These are phyloP conservation scores for Trichothecium sympodiale DNA, from an alignment of 2,329 filamentous ascomycete species.

Conservation along the genomic window DNA sequence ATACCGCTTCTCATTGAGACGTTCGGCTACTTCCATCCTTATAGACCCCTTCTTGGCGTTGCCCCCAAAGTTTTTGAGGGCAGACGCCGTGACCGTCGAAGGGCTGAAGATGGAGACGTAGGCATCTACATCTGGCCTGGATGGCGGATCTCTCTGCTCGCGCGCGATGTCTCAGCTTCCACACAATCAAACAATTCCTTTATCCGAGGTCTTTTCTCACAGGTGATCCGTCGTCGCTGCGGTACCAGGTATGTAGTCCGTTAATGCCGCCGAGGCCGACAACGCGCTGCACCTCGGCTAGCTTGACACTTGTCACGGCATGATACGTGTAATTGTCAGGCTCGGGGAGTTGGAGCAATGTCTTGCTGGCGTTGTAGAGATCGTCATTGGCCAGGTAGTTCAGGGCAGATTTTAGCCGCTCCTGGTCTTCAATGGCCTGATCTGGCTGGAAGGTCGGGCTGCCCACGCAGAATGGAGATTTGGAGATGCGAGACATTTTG, in stretches of 20 bases:
- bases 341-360: conserved; percentile 31
- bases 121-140: conserved; percentile 47
- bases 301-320: conserved; percentile 36
- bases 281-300: conserved; percentile 36
- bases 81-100: conserved; percentile 45
- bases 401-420: conserved; percentile 23
- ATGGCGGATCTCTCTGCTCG: conserved; percentile 34
- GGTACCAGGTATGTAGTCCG: conserved; percentile 39
- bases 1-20: conserved; percentile 42
- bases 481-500: too few relatives aligned
- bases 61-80: conserved; percentile 49
- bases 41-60: conserved; percentile 56
- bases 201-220: conserved; percentile 12
- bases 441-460: conserved; percentile 31
- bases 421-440: conserved; percentile 24
- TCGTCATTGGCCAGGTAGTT: conserved; percentile 30
- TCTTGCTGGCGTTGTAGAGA: conserved; percentile 30
- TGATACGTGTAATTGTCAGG: conserved; percentile 39
- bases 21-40: conserved; percentile 41
- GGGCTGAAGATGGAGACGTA: conserved; percentile 59
- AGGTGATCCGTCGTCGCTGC: conserved; percentile 19
- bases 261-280: conserved; percentile 31
- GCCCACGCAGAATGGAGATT: conserved; percentile 37
- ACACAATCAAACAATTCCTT: too few relatives aligned
- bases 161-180: too few relatives aligned